phyloP scores from a whole-genome alignment of 2,329 filamentous ascomycete genomes.

The Ceratocystis huliohia region DNA sequence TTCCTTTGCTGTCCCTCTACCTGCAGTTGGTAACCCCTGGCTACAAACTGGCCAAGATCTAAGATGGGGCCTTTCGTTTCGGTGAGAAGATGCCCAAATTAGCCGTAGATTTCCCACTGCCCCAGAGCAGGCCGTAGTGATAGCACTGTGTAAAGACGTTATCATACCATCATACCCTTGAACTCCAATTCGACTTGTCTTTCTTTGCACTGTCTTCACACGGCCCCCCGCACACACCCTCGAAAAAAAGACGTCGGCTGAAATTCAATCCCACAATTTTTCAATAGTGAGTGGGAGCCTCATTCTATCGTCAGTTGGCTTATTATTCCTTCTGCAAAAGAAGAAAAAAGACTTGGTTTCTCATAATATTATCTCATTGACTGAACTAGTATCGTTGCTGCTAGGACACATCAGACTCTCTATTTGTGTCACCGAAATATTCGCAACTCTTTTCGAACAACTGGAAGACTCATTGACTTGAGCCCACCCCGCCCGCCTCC shows the following conservation, averaged over 20 bases:
- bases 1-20: background rate
- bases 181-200: background rate
- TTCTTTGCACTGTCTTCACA: constrained; percentile 8
- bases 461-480: constrained; percentile 10
- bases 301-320: constrained; percentile 6
- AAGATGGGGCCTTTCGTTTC: constrained; percentile 6
- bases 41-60: constrained; percentile 6
- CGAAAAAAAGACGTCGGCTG: constrained; percentile 16
- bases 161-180: constrained; percentile 9
- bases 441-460: constrained; percentile 8
- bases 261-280: constrained; percentile 20
- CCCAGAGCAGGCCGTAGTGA: background rate
- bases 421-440: background rate
- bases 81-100: constrained; percentile 3
- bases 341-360: background rate
- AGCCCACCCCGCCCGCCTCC: constrained; percentile 18
- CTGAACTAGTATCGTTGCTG: background rate
- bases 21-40: constrained; percentile 11
- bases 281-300: background rate
- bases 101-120: constrained; percentile 15
- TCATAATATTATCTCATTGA: background rate
- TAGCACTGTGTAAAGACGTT: constrained; percentile 10
- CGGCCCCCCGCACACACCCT: constrained; percentile 20
- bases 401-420: background rate
- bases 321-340: background rate